Base-by-base conservation (phyloP, 2,329 filamentous ascomycete genomes). In the Zymoseptoria tritici region DNA sequence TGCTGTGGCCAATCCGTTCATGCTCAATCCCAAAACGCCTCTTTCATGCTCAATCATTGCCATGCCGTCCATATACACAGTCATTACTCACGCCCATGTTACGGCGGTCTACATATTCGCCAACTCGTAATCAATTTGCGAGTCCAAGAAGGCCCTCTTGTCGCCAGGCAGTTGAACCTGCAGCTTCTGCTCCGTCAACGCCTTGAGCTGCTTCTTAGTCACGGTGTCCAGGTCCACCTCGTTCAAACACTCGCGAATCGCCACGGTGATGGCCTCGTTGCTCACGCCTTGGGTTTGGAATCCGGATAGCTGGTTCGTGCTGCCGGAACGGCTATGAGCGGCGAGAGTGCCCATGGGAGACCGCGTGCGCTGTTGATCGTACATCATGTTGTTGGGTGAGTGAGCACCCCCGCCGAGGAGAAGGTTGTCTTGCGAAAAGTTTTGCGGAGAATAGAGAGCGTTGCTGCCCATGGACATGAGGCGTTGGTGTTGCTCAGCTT, bases 191-290 rank as follows among this genome's bases (percentile, higher is more conserved):
- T 99, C 94, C 11, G 96, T 91, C 52, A 97, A 82, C 3, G 90
- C 92, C 74, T 79, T 79, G 73, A 85, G 78, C 78, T 97, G 93
- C 79, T 99, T 99, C 85, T 97, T 99, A 6, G 94, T 99, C 54
- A 97, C 90, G n/a, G 84, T 93, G 73, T 99, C 94, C 50, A 99
- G 81, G 74, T 99, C 93, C 0, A 97, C 91, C 70, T 97, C 93
- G 16, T 81, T 78, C 63, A 99, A 80, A 68, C 94, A 94, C 55
- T 82, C 80, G 70, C 91, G 88, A 63, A 97, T 93, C 1, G 90
- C 89, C 62, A 95, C 89, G 19, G 90, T 82, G 65, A 99, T 97
- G 62, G 85, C 83, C 52, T 79, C 80, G 69, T 97, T 92, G 65
- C 88, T 90, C 0, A 91, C 89, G 0, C 90, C 91, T 22, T 78